A percentile compares a stretch with the other conserved stretches of the same genome.
These are phyloP conservation scores for Phaeoacremonium minimum DNA, from an alignment of 2,329 filamentous ascomycete genomes.

Conservation along the genomic window DNA sequence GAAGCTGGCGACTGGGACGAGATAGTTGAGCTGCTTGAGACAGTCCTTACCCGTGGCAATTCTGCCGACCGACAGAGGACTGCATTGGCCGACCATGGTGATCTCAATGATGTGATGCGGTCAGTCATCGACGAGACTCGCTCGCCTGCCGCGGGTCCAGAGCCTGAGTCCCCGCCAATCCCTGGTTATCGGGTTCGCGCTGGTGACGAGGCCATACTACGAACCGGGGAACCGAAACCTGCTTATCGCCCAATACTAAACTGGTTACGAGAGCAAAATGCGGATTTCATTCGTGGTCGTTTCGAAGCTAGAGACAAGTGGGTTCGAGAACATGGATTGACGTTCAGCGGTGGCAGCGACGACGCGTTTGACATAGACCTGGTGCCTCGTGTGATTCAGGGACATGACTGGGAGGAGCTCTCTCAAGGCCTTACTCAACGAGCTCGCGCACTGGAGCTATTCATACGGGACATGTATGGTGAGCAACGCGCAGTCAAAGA, in stretches of 20 bases:
- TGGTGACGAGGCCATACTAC: constrained; percentile 1
- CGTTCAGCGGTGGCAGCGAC: background rate
- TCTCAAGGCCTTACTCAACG: background rate
- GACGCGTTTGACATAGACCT: background rate
- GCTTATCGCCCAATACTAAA: background rate
- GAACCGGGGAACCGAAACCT: background rate
- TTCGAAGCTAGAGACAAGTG: background rate
- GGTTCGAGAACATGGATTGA: background rate
- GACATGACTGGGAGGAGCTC: background rate
- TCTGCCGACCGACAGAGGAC: constrained; percentile 1
- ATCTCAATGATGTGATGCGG: constrained; percentile 5
- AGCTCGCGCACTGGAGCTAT: background rate
- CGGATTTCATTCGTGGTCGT: background rate
- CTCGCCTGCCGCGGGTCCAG: background rate
- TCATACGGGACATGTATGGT: constrained; percentile 2
- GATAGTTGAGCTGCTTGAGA: background rate
- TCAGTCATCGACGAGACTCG: background rate
- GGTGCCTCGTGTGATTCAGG: background rate
- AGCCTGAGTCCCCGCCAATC: background rate
- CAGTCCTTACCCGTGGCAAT: background rate
- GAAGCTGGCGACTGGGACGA: constrained; percentile 1
- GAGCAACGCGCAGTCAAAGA: constrained; percentile 1
- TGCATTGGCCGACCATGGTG: background rate
- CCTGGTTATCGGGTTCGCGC: background rate
- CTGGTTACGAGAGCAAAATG: background rate